These are phyloP conservation scores for Globisporangium mamillatum DNA, from an alignment of 352 stramenopile genomes.

Conservation along the genomic window DNA sequence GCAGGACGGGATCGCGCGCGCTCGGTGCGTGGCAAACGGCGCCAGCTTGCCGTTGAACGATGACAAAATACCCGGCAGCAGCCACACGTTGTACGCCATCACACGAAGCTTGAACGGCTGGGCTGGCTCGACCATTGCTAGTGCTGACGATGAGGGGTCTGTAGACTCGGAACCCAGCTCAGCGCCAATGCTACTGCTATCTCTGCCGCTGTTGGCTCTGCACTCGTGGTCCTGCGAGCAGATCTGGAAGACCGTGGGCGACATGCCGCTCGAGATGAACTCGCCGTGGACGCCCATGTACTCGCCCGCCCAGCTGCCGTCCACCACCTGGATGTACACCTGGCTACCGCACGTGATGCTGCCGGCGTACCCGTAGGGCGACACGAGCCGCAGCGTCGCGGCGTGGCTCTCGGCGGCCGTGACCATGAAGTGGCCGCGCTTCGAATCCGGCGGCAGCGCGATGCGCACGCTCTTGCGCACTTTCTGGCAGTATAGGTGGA, in stretches of 20 bases:
- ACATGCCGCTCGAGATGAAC: constrained; percentile 47
- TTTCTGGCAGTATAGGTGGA: constrained; percentile 49
- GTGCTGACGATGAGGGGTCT: not conserved
- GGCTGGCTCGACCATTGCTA: not conserved
- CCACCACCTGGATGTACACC: constrained; percentile 51
- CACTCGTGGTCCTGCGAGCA: constrained; percentile 23
- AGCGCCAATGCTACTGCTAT: not conserved
- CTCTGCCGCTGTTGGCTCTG: not conserved
- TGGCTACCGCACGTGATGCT: constrained; percentile 46
- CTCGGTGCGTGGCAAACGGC: constrained; percentile 38
- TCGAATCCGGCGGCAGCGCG: constrained; percentile 41
- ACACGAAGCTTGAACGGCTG: constrained; percentile 44
- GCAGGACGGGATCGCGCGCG: constrained; percentile 51
- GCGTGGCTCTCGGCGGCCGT: constrained; percentile 27
- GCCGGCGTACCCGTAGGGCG: constrained; percentile 43
- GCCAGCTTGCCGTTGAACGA: constrained; percentile 67
- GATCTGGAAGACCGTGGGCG: constrained; percentile 44
- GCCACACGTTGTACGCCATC: constrained; percentile 76
- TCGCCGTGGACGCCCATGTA: constrained; percentile 50
- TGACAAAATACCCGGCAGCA: constrained; percentile 56
- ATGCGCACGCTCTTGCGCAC: constrained; percentile 48
- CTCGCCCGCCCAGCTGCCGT: constrained; percentile 45
- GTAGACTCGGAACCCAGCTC: constrained; percentile 4
- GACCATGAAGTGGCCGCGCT: constrained; percentile 54
- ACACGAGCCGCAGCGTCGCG: constrained; percentile 49